Conservation (phyloP, 202 grass and related monocot genomes). For the Setaria italica region DNA sequence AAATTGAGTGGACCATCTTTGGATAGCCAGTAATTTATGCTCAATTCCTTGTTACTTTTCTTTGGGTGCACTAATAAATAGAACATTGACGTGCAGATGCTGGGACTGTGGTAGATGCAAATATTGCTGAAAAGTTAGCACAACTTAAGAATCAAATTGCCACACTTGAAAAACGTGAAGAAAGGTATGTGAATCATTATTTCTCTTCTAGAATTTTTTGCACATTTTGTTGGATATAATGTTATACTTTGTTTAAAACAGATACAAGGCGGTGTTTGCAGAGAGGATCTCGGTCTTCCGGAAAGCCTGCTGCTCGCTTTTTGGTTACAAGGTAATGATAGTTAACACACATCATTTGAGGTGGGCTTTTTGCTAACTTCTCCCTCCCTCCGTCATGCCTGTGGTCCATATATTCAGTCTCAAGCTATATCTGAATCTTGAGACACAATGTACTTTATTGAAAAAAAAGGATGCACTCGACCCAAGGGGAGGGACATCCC, state of each 20-base stretch:
- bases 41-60: constrained; percentile 38
- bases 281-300: constrained; percentile 96
- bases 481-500: neutral
- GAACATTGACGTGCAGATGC: constrained; percentile 54
- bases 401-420: neutral
- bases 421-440: neutral
- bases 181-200: constrained; percentile 65
- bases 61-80: constrained; percentile 15
- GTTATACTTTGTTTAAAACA: constrained; percentile 56
- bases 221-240: constrained; percentile 39
- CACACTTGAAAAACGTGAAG: constrained; percentile 96
- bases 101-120: constrained; percentile 63
- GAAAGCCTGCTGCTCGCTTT: constrained; percentile 94
- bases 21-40: constrained; percentile 16
- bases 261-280: constrained; percentile 95
- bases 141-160: constrained; percentile 98
- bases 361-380: neutral
- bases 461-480: neutral
- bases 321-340: constrained; percentile 86
- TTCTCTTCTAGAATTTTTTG: constrained; percentile 22
- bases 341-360: constrained; percentile 7
- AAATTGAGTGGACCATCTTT: constrained; percentile 4
- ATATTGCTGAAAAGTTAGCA: constrained; percentile 88
- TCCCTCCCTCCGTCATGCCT: neutral
- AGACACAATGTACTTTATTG: neutral